A percentile compares a stretch with the other conserved stretches of the same genome.
Evolutionary conservation across 225 moss, liverwort and hornwort genomes (phyloP).

Genomic region (Pseudisothecium myosuroides): DNA sequence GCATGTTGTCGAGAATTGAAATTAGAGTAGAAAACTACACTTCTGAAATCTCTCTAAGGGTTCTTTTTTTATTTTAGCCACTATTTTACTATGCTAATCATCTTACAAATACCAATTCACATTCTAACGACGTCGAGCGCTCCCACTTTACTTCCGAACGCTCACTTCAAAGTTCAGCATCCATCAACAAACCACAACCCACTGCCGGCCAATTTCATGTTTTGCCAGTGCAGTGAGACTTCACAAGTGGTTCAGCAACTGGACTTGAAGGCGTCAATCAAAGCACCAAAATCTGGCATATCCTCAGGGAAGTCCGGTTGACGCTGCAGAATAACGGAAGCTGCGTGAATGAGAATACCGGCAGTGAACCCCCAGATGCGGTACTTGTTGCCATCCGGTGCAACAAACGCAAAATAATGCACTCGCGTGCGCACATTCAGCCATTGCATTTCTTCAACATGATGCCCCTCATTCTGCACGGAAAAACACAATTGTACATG

Average conservation of each 20-base stretch:
- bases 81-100: not conserved
- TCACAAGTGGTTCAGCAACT: not conserved
- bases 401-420: slow-evolving; percentile 46
- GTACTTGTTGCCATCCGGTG: slow-evolving; percentile 29
- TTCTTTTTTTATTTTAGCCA: not conserved
- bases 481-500: not conserved
- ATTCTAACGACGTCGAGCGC: not conserved
- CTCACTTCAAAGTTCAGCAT: not conserved
- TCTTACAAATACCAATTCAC: not conserved
- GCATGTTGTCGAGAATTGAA: not conserved
- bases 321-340: slow-evolving; percentile 45
- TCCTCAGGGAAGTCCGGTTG: slow-evolving; percentile 48
- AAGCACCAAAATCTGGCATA: not conserved
- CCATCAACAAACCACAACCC: not conserved
- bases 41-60: not conserved
- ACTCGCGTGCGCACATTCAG: slow-evolving; percentile 31
- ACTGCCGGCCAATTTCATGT: not conserved
- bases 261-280: not conserved
- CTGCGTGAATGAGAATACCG: slow-evolving; percentile 48
- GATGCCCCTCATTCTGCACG: slow-evolving; percentile 29
- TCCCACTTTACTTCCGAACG: not conserved
- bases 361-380: slow-evolving; percentile 78
- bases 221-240: not conserved
- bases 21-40: not conserved
- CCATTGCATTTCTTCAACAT: slow-evolving; percentile 39